Percentiles rank a stretch among this genome's conserved stretches.
These are phyloP conservation scores for Pseudonitzschia pungens DNA, from an alignment of 108 stramenopile genomes.

Conservation along the genomic window DNA sequence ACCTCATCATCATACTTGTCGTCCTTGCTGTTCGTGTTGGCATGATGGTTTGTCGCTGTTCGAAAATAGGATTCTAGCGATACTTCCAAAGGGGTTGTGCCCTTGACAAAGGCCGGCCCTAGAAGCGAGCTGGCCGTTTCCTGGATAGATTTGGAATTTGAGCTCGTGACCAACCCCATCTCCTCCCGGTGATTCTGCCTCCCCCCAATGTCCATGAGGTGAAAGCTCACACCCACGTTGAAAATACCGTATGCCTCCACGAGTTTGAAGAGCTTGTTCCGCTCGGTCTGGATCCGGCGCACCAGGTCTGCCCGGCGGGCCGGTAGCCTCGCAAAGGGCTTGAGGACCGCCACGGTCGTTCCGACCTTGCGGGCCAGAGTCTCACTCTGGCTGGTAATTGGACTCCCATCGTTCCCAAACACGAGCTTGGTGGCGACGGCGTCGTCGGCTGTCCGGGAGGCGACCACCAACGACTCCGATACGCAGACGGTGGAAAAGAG, in stretches of 20 bases:
- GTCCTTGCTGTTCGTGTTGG: background rate
- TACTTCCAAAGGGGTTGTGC: conserved; percentile 32
- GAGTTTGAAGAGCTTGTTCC: conserved; percentile 62
- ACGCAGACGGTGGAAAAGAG: conserved; percentile 80
- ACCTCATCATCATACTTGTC: conserved; percentile 8
- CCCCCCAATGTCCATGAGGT: conserved; percentile 70
- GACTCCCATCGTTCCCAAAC: conserved; percentile 54
- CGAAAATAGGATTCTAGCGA: conserved; percentile 21
- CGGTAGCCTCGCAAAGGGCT: conserved; percentile 78
- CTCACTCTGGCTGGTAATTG: background rate
- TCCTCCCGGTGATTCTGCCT: conserved; percentile 33
- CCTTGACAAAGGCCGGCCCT: conserved; percentile 60
- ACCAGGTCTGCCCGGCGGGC: conserved; percentile 77
- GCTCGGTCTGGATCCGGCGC: conserved; percentile 67
- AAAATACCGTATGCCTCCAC: conserved; percentile 84
- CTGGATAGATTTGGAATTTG: conserved; percentile 43
- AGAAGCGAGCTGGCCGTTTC: conserved; percentile 64
- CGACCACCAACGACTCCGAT: conserved; percentile 54
- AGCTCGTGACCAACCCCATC: conserved; percentile 51
- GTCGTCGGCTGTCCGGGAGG: conserved; percentile 64
- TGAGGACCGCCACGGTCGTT: conserved; percentile 82
- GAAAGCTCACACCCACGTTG: conserved; percentile 66
- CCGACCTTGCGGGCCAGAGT: conserved; percentile 64
- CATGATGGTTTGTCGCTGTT: background rate
- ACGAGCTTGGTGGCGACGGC: conserved; percentile 59